Conservation (phyloP, 768 basidiomycete species). For the Cyclocybe cylindracea region DNA sequence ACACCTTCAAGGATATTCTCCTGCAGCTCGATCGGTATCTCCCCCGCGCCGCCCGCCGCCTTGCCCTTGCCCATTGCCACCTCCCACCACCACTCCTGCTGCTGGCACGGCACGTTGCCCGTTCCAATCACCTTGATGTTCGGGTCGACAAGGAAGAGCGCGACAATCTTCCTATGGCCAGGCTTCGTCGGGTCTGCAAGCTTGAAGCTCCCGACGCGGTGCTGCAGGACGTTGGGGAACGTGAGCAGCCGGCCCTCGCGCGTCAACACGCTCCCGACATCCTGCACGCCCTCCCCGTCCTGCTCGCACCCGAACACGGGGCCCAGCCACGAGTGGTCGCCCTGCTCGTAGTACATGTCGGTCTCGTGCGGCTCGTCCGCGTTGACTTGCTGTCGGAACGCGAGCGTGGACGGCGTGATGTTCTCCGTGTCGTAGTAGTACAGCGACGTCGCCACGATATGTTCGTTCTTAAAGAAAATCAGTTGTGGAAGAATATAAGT, state of each 20-base stretch:
- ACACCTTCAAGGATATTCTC: slow-evolving; percentile 14
- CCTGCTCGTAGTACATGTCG: slow-evolving; percentile 21
- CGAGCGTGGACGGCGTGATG: slow-evolving; percentile 22
- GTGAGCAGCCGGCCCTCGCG: slow-evolving; percentile 35
- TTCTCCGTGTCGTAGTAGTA: slow-evolving; percentile 30
- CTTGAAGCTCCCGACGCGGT: slow-evolving; percentile 37
- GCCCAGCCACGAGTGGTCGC: slow-evolving; percentile 27
- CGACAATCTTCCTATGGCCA: slow-evolving; percentile 45
- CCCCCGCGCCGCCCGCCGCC: slow-evolving; percentile 6
- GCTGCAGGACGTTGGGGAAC: slow-evolving; percentile 45
- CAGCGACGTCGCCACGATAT: slow-evolving; percentile 29
- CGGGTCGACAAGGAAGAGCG: slow-evolving; percentile 43
- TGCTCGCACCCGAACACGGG: slow-evolving; percentile 26
- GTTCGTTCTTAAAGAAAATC: slow-evolving; percentile 27
- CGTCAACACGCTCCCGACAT: slow-evolving; percentile 34
- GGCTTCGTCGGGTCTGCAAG: slow-evolving; percentile 37
- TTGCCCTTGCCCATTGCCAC: slow-evolving; percentile 6
- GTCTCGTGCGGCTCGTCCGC: not conserved
- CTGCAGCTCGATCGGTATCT: slow-evolving; percentile 14
- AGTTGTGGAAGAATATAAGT: not conserved
- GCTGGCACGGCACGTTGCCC: slow-evolving; percentile 31
- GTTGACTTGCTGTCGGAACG: slow-evolving; percentile 21
- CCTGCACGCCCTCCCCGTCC: slow-evolving; percentile 23
- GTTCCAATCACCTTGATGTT: slow-evolving; percentile 28
- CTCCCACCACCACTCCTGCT: slow-evolving; percentile 31